Evolutionary conservation across 768 basidiomycete species (phyloP), one percentile per base, ranked within the genome.

Genomic region (Sutorius australiensis): DNA sequence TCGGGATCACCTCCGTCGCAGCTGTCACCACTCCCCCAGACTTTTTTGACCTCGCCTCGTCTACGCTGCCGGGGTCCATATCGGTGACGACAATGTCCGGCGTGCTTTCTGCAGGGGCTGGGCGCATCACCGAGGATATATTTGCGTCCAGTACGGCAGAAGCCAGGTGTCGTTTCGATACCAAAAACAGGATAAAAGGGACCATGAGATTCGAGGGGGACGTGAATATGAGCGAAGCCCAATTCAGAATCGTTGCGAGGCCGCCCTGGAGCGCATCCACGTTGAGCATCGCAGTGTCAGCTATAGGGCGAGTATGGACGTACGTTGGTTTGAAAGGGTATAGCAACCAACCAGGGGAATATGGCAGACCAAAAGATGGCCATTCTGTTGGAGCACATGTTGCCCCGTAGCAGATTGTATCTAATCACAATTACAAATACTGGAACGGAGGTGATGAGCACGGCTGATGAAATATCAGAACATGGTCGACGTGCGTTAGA

Each of bases 321-420:
- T 46, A 62, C 63, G 7, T 60, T 60, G 27, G 63, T 65, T 47
- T 64, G 63, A 42, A 64, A 60, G 21, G 63, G 63, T 60, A 64
- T 62, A 16, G 54, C 48, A 11, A 64, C 34, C 19, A 64, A 7
- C 63, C 63, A 64, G 17, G 63, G 63, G 19, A 62, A 39, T 31
- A 64, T 48, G 2, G 63, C 57, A 27, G 63, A 60, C 63, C 44
- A 64, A 53, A 64, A 64, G 19, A 64, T 49, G 34, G 63, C 60
- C 52, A 41, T 48, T 51, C 43, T 62, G 11, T 64, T 54, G 16
- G 63, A 65, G 13, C 60, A 64, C 30, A 64, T 38, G 24, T 64
- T 65, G 1, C 63, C 63, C 19, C 63, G 50, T 21, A 64, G 17
- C 14, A 64, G 63, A 21, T 64, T 64, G 40, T 64, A 64, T 27